Conservation (phyloP, 1,139 yeast species). For the Debaryomyces nepalensis region DNA sequence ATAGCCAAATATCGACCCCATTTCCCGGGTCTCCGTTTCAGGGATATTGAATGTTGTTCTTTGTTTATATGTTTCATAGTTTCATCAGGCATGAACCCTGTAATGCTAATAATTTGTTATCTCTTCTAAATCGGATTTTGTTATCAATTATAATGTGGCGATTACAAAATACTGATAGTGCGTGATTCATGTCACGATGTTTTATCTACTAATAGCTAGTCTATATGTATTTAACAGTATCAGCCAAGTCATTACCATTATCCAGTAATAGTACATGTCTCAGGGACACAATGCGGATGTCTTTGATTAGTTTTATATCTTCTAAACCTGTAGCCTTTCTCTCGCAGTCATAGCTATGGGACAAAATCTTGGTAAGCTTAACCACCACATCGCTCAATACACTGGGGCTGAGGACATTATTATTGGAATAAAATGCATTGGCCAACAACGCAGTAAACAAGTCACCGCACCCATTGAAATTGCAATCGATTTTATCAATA, state of each 20-base stretch:
- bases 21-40: constrained; percentile 1
- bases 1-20: not conserved
- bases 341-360: constrained; percentile 33
- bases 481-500: constrained; percentile 38
- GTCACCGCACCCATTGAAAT: constrained; percentile 53
- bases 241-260: constrained; percentile 14
- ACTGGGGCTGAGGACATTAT: constrained; percentile 27
- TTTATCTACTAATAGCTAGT: not conserved
- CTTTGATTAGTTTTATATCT: constrained; percentile 31
- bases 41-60: not conserved
- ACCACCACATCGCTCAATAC: constrained; percentile 34
- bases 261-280: constrained; percentile 23
- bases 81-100: constrained; percentile 3
- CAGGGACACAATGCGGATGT: constrained; percentile 36
- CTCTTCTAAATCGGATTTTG: constrained; percentile 1
- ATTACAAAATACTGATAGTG: constrained; percentile 9
- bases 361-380: constrained; percentile 37
- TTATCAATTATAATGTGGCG: constrained; percentile 11
- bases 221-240: constrained; percentile 17
- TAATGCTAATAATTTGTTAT: not conserved
- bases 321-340: constrained; percentile 15
- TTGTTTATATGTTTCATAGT: constrained; percentile 3
- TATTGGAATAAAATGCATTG: constrained; percentile 32
- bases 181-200: not conserved
- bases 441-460: constrained; percentile 48